Percentiles rank a stretch among this genome's conserved stretches.
These are phyloP conservation scores for Amorphotheca resinae DNA, from an alignment of 495 filamentous ascomycete species.

Conservation along the genomic window DNA sequence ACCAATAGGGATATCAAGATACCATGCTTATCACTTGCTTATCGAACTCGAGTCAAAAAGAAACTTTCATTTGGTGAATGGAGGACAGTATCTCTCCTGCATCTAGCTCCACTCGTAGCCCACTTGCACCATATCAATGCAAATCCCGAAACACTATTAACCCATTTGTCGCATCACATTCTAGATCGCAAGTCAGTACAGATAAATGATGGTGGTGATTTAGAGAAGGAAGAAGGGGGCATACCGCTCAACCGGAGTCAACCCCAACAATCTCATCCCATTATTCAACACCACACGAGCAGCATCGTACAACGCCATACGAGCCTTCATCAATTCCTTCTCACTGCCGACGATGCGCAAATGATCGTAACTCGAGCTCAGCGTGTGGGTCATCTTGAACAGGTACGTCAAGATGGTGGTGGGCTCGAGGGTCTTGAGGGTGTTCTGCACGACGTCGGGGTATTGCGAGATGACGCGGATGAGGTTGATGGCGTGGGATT, in stretches of 20 bases:
- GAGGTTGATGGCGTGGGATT: slow-evolving; percentile 47
- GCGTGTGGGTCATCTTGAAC: slow-evolving; percentile 75
- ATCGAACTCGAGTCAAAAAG: no score
- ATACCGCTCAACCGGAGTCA: slow-evolving; percentile 60
- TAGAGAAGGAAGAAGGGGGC: neutral
- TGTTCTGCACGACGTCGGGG: slow-evolving; percentile 51
- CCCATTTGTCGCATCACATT: no score
- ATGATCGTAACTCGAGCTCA: slow-evolving; percentile 75
- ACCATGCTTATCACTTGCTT: no score
- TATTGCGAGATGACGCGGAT: slow-evolving; percentile 49
- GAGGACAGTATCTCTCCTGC: no score
- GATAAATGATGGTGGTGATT: no score
- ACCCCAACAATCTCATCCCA: slow-evolving; percentile 71
- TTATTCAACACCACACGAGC: slow-evolving; percentile 68
- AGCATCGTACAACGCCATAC: slow-evolving; percentile 72
- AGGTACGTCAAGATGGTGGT: slow-evolving; percentile 66
- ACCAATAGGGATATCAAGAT: no score
- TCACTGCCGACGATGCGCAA: slow-evolving; percentile 66
- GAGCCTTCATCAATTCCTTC: slow-evolving; percentile 57
- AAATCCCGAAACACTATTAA: no score
- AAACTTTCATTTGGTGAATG: no score
- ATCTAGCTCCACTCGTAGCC: no score
- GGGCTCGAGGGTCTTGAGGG: slow-evolving; percentile 51
- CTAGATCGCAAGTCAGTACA: no score
- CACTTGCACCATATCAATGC: no score